Conservation (phyloP, 75 land plant species). For the Picea sitchensis region DNA sequence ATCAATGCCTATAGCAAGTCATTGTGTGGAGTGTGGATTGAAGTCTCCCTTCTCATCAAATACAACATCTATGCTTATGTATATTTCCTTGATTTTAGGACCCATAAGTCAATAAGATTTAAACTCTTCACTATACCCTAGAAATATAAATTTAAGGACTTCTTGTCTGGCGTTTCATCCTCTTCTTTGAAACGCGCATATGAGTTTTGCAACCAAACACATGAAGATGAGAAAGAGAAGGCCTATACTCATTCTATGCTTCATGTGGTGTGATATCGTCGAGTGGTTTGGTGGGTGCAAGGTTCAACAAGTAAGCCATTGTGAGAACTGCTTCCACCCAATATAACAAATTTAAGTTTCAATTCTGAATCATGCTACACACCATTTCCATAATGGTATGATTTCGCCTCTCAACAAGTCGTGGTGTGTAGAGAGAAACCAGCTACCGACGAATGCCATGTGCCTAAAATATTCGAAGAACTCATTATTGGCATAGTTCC, state of each 20-base stretch:
- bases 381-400: background rate
- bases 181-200: background rate
- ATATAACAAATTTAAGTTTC: background rate
- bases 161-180: background rate
- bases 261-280: background rate
- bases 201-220: background rate
- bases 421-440: slow-evolving; percentile 7
- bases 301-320: background rate
- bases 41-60: background rate
- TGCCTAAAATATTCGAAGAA: background rate
- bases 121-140: background rate
- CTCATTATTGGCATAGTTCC: slow-evolving; percentile 10
- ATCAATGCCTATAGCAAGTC: background rate
- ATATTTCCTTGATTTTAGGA: background rate
- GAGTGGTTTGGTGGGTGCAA: background rate
- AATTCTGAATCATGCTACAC: background rate
- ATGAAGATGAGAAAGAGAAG: background rate
- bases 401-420: slow-evolving; percentile 4
- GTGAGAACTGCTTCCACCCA: background rate
- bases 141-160: background rate
- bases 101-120: background rate
- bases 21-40: background rate
- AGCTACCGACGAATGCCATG: slow-evolving; percentile 1
- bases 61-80: background rate
- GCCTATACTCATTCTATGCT: background rate